A percentile compares a stretch with the other conserved stretches of the same genome.
Evolutionary conservation across 768 basidiomycete species (phyloP).

Genomic region (Termitomyces sp.): DNA sequence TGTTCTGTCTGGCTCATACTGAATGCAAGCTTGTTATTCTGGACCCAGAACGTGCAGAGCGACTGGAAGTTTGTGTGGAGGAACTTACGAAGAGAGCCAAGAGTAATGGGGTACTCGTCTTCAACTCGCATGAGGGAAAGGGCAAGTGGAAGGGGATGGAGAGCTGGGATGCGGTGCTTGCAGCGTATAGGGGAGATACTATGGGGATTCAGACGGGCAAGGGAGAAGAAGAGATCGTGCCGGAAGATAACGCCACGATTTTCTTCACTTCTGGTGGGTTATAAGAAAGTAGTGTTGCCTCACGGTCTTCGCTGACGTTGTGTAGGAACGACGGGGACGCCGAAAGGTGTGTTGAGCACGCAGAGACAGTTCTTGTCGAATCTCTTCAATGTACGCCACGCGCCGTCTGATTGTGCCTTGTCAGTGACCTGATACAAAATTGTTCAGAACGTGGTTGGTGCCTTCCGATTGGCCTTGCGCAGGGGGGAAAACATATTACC

Average conservation of each 20-base stretch:
- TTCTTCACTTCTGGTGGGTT: constrained; percentile 49
- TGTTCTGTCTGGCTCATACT: constrained; percentile 44
- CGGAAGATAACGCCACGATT: constrained; percentile 49
- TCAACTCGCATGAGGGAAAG: constrained; percentile 32
- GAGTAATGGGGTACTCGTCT: constrained; percentile 36
- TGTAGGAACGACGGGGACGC: constrained; percentile 28
- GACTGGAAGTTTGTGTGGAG: constrained; percentile 23
- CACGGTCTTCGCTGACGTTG: not conserved
- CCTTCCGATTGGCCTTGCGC: constrained; percentile 32
- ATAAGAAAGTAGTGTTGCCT: too few species aligned
- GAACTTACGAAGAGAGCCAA: constrained; percentile 27
- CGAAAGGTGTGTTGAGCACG: constrained; percentile 50
- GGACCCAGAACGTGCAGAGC: constrained; percentile 43
- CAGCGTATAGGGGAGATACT: constrained; percentile 28
- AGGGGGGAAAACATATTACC: constrained; percentile 33
- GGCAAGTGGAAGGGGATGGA: constrained; percentile 40
- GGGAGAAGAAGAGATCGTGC: constrained; percentile 28
- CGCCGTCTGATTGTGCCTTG: not conserved
- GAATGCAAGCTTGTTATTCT: constrained; percentile 40
- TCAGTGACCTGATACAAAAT: not conserved
- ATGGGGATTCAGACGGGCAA: constrained; percentile 21
- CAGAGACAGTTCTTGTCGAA: constrained; percentile 49
- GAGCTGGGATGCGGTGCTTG: constrained; percentile 31
- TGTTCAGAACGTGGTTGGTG: constrained; percentile 28
- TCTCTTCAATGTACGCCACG: constrained; percentile 34